Conservation (phyloP, 768 basidiomycete species). For the Lactarius hatsudake region DNA sequence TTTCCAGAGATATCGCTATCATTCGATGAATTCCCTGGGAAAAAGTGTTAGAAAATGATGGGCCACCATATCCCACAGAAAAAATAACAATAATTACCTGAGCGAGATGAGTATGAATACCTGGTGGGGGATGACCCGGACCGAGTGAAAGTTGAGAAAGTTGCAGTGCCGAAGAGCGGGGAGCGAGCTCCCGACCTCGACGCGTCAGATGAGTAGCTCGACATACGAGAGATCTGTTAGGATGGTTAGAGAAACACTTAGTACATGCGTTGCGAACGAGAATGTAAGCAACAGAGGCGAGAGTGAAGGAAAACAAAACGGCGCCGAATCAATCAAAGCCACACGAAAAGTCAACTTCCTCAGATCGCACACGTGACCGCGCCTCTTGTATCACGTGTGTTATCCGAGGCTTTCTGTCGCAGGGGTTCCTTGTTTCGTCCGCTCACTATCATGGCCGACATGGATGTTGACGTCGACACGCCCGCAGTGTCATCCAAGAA, state of each 20-base stretch:
- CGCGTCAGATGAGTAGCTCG: constrained; percentile 37
- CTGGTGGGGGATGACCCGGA: constrained; percentile 56
- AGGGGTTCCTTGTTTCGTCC: background rate
- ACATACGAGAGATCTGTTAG: constrained; percentile 34
- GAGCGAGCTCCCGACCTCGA: constrained; percentile 47
- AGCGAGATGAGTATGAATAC: constrained; percentile 53
- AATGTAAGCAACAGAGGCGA: background rate
- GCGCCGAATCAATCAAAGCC: background rate
- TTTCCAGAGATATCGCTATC: constrained; percentile 25
- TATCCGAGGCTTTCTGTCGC: too few species aligned
- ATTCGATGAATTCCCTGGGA: constrained; percentile 24
- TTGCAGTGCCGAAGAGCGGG: constrained; percentile 58
- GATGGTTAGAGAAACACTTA: constrained; percentile 21
- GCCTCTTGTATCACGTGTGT: constrained; percentile 1
- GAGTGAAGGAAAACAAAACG: constrained; percentile 17
- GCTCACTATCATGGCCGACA: constrained; percentile 49
- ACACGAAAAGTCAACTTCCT: constrained; percentile 28
- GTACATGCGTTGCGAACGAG: constrained; percentile 30
- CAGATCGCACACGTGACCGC: constrained; percentile 39
- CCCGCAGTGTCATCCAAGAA: constrained; percentile 40
- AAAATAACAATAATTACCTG: constrained; percentile 39
- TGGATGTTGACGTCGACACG: constrained; percentile 81
- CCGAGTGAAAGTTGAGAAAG: constrained; percentile 50
- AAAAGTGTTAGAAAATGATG: constrained; percentile 5
- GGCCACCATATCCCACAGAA: background rate